Percentiles rank a stretch among this genome's conserved stretches.
phyloP scores from a whole-genome alignment of 306 rosid genomes.

The Vicia sativa region DNA sequence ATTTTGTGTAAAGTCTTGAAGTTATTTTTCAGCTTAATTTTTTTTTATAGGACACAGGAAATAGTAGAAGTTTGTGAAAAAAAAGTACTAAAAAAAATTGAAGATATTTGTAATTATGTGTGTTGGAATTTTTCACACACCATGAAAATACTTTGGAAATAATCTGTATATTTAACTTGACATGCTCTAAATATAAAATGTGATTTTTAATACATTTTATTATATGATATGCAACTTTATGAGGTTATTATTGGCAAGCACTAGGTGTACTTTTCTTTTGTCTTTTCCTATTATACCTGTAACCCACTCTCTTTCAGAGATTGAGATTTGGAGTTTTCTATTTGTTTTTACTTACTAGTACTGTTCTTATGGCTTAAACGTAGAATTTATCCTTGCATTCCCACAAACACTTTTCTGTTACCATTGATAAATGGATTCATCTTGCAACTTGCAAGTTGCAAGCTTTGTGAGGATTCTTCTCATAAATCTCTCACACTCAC shows the following conservation, averaged over 20 bases:
- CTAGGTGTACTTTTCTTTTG: slow-evolving; percentile 24
- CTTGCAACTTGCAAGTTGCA: too few species aligned
- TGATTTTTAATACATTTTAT: slow-evolving; percentile 6
- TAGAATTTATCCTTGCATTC: too few species aligned
- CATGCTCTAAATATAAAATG: slow-evolving; percentile 44
- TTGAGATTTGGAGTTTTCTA: slow-evolving; percentile 27
- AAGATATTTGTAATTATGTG: slow-evolving; percentile 51
- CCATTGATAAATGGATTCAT: too few species aligned
- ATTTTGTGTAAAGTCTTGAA: slow-evolving; percentile 51
- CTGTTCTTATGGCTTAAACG: too few species aligned
- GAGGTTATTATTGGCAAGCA: slow-evolving; percentile 37
- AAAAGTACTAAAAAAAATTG: slow-evolving; percentile 24
- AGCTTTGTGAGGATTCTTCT: too few species aligned
- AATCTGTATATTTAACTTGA: slow-evolving; percentile 48
- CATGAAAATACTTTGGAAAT: slow-evolving; percentile 40
- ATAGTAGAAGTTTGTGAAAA: slow-evolving; percentile 34
- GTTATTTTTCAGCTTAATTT: slow-evolving; percentile 15
- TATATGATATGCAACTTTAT: slow-evolving; percentile 27
- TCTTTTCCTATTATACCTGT: slow-evolving; percentile 1
- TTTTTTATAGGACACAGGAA: slow-evolving; percentile 36
- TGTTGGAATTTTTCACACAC: slow-evolving; percentile 43
- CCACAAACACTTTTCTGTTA: too few species aligned
- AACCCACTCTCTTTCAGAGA: slow-evolving; percentile 18
- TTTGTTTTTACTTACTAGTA: not conserved
- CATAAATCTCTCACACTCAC: too few species aligned